phyloP scores from a whole-genome alignment of 306 rosid species.

The Dicorynia guianensis region DNA sequence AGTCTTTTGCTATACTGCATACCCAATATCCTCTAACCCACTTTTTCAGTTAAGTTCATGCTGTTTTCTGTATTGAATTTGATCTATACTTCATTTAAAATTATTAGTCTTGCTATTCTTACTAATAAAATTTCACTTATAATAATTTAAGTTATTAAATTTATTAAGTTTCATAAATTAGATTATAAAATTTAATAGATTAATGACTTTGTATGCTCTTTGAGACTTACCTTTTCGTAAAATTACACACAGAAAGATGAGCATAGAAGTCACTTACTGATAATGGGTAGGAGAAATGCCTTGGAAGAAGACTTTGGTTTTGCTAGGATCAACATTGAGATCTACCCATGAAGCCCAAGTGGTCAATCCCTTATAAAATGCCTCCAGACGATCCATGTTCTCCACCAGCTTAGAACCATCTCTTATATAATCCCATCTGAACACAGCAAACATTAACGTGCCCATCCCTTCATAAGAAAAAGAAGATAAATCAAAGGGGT shows the following conservation, averaged over 20 bases:
- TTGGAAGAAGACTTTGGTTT: slow-evolving; percentile 86
- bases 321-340: slow-evolving; percentile 70
- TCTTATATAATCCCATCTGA: slow-evolving; percentile 85
- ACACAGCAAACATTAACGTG: slow-evolving; percentile 2
- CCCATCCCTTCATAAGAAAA: neutral
- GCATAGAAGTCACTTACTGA: slow-evolving; percentile 59
- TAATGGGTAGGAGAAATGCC: slow-evolving; percentile 98
- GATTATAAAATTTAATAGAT: too few relatives aligned
- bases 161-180: too few relatives aligned
- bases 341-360: slow-evolving; percentile 98
- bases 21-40: slow-evolving; percentile 4
- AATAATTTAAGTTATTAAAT: too few relatives aligned
- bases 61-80: neutral
- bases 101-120: too few relatives aligned
- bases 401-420: slow-evolving; percentile 63
- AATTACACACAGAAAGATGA: neutral
- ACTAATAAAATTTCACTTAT: too few relatives aligned
- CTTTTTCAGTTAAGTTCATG: neutral
- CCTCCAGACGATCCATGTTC: slow-evolving; percentile 85
- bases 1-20: neutral
- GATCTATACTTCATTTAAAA: neutral
- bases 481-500: slow-evolving; percentile 1
- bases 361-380: slow-evolving; percentile 70
- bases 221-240: too few relatives aligned
- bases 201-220: too few relatives aligned